phyloP scores from a whole-genome alignment of 2,329 filamentous ascomycete genomes.

The Neofusicoccum sp. region DNA sequence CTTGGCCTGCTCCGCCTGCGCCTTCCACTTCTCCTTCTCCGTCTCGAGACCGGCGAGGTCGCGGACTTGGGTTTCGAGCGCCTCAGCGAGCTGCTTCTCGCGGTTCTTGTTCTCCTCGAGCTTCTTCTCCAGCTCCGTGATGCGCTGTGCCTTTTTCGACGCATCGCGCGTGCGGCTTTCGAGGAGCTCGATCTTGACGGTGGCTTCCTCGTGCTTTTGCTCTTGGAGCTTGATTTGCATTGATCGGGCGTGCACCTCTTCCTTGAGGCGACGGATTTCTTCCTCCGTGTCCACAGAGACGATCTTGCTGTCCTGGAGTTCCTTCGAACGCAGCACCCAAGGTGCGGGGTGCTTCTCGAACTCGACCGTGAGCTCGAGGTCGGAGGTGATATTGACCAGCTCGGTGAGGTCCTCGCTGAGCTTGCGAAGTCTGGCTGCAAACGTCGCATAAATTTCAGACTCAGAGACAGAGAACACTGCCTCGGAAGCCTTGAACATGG shows the following conservation, averaged over 20 bases:
- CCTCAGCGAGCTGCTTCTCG: slow-evolving; percentile 15
- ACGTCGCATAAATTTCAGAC: slow-evolving; percentile 67
- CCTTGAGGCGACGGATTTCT: slow-evolving; percentile 75
- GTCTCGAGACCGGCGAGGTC: slow-evolving; percentile 16
- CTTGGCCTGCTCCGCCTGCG: slow-evolving; percentile 17
- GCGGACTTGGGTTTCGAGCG: slow-evolving; percentile 9
- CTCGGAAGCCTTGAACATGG: slow-evolving; percentile 14
- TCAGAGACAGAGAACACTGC: slow-evolving; percentile 52
- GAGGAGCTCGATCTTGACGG: slow-evolving; percentile 91
- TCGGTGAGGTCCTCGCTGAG: slow-evolving; percentile 66
- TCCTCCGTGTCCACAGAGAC: slow-evolving; percentile 81
- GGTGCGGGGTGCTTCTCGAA: slow-evolving; percentile 73
- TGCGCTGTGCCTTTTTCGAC: slow-evolving; percentile 62
- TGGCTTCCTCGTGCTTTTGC: slow-evolving; percentile 78
- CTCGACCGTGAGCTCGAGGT: slow-evolving; percentile 46
- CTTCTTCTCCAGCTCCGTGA: slow-evolving; percentile 17
- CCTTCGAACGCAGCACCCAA: slow-evolving; percentile 78
- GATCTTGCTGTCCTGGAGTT: slow-evolving; percentile 78
- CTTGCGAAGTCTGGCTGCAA: slow-evolving; percentile 64
- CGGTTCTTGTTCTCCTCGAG: slow-evolving; percentile 12
- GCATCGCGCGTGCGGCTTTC: slow-evolving; percentile 85
- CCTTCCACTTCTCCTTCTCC: slow-evolving; percentile 19
- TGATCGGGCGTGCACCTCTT: slow-evolving; percentile 75
- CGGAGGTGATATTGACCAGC: slow-evolving; percentile 60
- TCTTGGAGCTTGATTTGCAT: slow-evolving; percentile 54